Evolutionary conservation across 2,329 filamentous ascomycete genomes (phyloP).

Genomic region (Ramularia collo-cygni): DNA sequence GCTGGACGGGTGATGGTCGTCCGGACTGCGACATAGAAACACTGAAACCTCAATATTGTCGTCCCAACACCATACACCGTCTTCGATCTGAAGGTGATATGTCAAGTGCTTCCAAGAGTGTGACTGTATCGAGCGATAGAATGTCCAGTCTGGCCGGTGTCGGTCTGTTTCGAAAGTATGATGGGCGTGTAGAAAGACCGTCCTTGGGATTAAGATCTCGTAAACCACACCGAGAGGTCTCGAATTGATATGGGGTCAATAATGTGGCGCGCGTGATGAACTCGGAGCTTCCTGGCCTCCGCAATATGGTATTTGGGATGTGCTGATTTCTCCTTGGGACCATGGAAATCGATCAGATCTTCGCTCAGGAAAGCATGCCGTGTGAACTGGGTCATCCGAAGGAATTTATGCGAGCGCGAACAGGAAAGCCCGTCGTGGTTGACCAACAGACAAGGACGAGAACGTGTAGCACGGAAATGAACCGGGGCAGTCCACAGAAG

Average conservation of each 20-base stretch:
- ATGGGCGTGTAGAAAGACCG: no score
- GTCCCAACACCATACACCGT: neutral
- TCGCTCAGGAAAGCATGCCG: constrained; percentile 12
- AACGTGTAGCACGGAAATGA: constrained; percentile 12
- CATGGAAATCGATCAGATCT: constrained; percentile 13
- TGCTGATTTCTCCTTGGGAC: constrained; percentile 9
- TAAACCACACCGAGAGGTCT: constrained; percentile 6
- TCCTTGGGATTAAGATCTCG: neutral
- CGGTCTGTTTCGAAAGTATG: no score
- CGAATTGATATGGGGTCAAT: constrained; percentile 11
- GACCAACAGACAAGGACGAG: constrained; percentile 6
- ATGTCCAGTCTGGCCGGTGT: no score
- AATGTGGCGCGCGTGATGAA: constrained; percentile 10
- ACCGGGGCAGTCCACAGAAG: constrained; percentile 14
- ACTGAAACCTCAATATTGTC: neutral
- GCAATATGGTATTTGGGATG: constrained; percentile 15
- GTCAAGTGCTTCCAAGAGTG: no score
- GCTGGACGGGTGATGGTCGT: constrained; percentile 36
- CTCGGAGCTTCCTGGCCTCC: constrained; percentile 9
- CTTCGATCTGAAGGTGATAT: no score
- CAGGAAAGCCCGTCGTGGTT: constrained; percentile 9
- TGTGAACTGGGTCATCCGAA: constrained; percentile 14
- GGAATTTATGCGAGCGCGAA: constrained; percentile 14
- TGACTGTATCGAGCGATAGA: no score
- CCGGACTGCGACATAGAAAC: constrained; percentile 23